phyloP scores from a whole-genome alignment of 2,329 filamentous ascomycete species.

The Didymellaceae sp. region DNA sequence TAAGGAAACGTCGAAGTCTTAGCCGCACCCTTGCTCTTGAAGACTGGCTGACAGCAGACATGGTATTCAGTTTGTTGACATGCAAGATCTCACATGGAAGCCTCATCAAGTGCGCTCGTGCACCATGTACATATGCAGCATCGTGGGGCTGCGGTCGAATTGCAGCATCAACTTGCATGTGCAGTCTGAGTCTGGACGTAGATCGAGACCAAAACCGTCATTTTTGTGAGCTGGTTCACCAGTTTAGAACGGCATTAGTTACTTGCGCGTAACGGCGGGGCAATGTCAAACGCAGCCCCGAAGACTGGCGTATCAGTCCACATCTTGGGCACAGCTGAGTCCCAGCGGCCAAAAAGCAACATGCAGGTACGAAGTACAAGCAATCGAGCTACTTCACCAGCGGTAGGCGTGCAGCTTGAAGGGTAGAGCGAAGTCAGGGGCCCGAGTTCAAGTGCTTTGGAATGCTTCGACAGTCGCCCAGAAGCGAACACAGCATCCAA shows the following conservation, averaged over 20 bases:
- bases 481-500: not conserved
- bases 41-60: not conserved
- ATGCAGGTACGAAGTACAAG: slow-evolving; percentile 20
- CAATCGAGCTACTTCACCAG: slow-evolving; percentile 6
- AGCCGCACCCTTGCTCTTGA: not conserved
- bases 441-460: not conserved
- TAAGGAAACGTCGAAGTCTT: not conserved
- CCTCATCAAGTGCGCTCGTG: not conserved
- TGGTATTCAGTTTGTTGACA: not conserved
- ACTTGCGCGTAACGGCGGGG: not conserved
- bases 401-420: not conserved
- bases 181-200: not conserved
- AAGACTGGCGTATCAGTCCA: not conserved
- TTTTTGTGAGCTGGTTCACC: not conserved
- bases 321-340: not conserved
- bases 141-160: not conserved
- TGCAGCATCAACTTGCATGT: not conserved
- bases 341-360: not conserved
- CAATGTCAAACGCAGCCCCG: not conserved
- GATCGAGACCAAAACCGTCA: not conserved
- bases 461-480: not conserved
- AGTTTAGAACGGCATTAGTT: not conserved
- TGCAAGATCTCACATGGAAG: not conserved
- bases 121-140: not conserved
- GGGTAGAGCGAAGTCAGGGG: slow-evolving; percentile 1